Evolutionary conservation across 805 yeast genomes (phyloP).

Genomic region (Zygosaccharomyces siamensis): DNA sequence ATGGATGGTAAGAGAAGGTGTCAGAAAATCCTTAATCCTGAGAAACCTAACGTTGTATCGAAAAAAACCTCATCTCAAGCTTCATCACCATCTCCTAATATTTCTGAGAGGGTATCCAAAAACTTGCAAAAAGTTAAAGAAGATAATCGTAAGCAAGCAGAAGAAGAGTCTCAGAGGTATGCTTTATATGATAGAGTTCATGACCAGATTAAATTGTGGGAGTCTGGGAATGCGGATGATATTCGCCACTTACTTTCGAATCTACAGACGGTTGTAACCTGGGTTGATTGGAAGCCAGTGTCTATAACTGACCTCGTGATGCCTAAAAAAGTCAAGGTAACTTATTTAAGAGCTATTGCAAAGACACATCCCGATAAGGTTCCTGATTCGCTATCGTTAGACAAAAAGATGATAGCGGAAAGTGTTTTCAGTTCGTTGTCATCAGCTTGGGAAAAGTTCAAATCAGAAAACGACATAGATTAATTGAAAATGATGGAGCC

Average conservation of each 20-base stretch:
- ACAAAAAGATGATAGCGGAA: slow-evolving; percentile 79
- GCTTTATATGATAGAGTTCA: slow-evolving; percentile 61
- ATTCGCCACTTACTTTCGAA: slow-evolving; percentile 71
- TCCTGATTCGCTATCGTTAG: slow-evolving; percentile 47
- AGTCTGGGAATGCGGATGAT: slow-evolving; percentile 70
- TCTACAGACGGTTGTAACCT: slow-evolving; percentile 63
- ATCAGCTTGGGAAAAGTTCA: slow-evolving; percentile 85
- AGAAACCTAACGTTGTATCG: slow-evolving; percentile 10
- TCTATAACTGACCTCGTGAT: slow-evolving; percentile 71
- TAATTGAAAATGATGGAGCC: slow-evolving; percentile 9
- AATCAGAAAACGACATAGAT: slow-evolving; percentile 48
- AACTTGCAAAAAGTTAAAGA: slow-evolving; percentile 50
- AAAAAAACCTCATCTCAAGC: slow-evolving; percentile 4
- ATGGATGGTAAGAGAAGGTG: slow-evolving; percentile 85
- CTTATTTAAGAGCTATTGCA: slow-evolving; percentile 86
- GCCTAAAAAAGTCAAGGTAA: slow-evolving; percentile 82
- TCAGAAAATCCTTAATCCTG: slow-evolving; percentile 56
- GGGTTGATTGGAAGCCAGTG: slow-evolving; percentile 64
- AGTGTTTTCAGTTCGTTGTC: slow-evolving; percentile 78
- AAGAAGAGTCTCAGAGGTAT: slow-evolving; percentile 53
- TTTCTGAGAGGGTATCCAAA: slow-evolving; percentile 16
- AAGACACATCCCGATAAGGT: slow-evolving; percentile 87
- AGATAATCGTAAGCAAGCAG: slow-evolving; percentile 42
- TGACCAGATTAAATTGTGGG: slow-evolving; percentile 55
- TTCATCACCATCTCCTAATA: not conserved